Base-by-base conservation (phyloP, 192 early-diverging fungal genomes). In the Spizellomyces punctatus region DNA sequence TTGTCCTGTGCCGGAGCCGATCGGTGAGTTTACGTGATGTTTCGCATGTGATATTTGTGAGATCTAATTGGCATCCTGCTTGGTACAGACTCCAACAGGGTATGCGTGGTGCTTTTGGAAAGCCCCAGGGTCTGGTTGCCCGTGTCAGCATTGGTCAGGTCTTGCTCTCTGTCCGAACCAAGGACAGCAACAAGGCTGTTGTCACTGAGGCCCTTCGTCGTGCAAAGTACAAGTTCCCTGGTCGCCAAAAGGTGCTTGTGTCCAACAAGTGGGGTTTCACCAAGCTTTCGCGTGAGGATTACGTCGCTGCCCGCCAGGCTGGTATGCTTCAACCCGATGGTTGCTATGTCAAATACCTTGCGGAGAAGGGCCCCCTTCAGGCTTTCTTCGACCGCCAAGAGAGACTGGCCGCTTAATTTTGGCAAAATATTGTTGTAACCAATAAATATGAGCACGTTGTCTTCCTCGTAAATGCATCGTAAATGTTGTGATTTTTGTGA, bases 211-310 rank as follows among this genome's bases (percentile, higher is more conserved):
- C 93, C 49, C 87, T 96, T 70, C 90, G 94, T 74, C 93, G 94
- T 66, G 89, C 89, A 88, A 95, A 97, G 91, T 98, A 96, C 93
- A 98, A 97, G 91, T 98, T 98, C 88, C 93, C 96, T 49, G 96
- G 97, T 80, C 93, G 93, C 72, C 97, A 98, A 82, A 97, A 96
- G 89, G 96, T 99, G 78, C 91, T 99, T 77, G 82, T 99, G 72
- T 99, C 97, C 80, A 97, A 98, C 89, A 98, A 98, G 85, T 98
- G 97, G 97, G 97, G 97, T 71, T 98, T 99, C 89, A 99, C 97
- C 85, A 97, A 97, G 86, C 85, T 96, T 64, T 85, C 92, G 65
- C 92, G 95, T 70, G 59, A 61, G 77, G 91, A 96, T 74, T 99
- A 97, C 82, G 82, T 89, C 55, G 89, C 80, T 46, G 86, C 84